Conservation (phyloP, 106 monocot genomes). For the Iris macrosiphon region DNA sequence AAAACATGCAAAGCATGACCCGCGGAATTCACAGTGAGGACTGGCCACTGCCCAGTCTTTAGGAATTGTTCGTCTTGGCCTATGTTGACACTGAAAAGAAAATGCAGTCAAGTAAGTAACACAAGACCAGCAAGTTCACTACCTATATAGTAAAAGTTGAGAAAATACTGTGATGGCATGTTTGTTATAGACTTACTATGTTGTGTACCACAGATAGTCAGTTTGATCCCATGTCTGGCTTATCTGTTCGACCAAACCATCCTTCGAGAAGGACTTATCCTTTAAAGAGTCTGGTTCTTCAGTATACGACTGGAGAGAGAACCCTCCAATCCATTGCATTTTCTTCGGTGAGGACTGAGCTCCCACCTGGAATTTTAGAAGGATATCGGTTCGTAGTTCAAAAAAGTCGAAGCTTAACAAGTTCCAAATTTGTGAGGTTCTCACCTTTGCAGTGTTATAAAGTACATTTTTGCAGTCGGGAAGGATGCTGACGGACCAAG, state of each 20-base stretch:
- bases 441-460: slow-evolving; percentile 90
- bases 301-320: slow-evolving; percentile 64
- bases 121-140: background rate
- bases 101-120: too few relatives aligned
- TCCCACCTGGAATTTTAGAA: slow-evolving; percentile 60
- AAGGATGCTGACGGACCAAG: slow-evolving; percentile 97
- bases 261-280: slow-evolving; percentile 50
- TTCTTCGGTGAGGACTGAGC: slow-evolving; percentile 51
- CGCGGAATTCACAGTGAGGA: slow-evolving; percentile 48
- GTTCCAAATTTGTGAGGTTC: slow-evolving; percentile 2
- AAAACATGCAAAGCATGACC: slow-evolving; percentile 69
- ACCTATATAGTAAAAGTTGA: background rate
- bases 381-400: too few relatives aligned
- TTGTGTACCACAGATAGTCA: slow-evolving; percentile 97
- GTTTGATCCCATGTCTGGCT: slow-evolving; percentile 84
- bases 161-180: too few relatives aligned
- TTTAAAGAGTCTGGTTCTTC: slow-evolving; percentile 39
- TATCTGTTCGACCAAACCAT: slow-evolving; percentile 79
- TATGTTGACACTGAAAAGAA: slow-evolving; percentile 47
- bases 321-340: slow-evolving; percentile 45
- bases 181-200: slow-evolving; percentile 60
- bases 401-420: too few relatives aligned
- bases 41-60: slow-evolving; percentile 35
- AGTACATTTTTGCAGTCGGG: slow-evolving; percentile 85
- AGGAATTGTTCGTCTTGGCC: slow-evolving; percentile 54